Evolutionary conservation across 179 eudicot genomes (phyloP), one percentile per base, ranked within the genome.

Genomic region (Sideroxylon spinosum): DNA sequence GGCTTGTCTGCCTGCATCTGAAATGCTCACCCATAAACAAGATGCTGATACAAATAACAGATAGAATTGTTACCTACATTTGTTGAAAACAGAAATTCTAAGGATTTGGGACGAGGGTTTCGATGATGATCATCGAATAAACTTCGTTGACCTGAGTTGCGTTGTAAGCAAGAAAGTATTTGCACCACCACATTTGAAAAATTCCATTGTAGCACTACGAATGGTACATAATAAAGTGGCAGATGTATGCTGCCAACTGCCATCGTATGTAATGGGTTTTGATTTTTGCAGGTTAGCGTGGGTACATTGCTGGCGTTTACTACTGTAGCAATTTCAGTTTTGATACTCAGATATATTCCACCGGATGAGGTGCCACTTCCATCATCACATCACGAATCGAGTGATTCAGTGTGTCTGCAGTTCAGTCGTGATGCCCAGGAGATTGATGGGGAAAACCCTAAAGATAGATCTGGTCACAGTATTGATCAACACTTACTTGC

Each of bases 301-400:
- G 97, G 92, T 62, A 92, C 97, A 12, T 78, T 92, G 84, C 84
- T 92, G 46, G 94, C 94, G 76, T 92, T 90, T 79, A 87, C 90
- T 20, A 76, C 84, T 57, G 97, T 90, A 50, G 92, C 97, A 53
- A 74, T 90, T 68, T 90, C 97, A 8, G 82, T 92, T 59, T 71
- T 92, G 69, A 84, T 92, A 49, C 84, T 92, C 75, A 84, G 97
- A 85, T 92, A 89, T 75, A 68, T 87, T 72, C 91, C 97, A 64
- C 91, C 92, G 66, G 73, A 85, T 75, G 86, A 79, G 78, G 80
- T 81, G 20, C 85, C 82, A 50, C 73, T 79, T 49, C 85, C 79
- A 50, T 71, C 89, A 76, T 77, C 89, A 48, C 32, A 73, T 55
- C 80, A 68, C 48, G 90, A 82, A 26, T 74, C 86, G 16, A 52